Base-by-base conservation (phyloP, 768 basidiomycete genomes). In the Mycena polygramma region DNA sequence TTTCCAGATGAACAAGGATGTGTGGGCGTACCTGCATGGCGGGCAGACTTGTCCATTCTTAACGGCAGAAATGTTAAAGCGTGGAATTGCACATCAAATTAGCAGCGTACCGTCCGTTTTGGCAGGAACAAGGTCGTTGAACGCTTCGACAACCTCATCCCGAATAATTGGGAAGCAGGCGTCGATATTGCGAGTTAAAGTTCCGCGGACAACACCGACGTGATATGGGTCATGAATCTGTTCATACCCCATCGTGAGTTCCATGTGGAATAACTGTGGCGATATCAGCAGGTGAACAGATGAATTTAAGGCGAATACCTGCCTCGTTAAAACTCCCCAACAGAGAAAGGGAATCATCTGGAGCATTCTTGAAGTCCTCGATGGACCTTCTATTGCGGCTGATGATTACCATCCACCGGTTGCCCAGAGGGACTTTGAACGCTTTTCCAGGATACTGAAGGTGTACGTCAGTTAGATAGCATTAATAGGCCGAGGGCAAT, bases 121-220 rank as follows among this genome's bases (percentile, higher is more conserved):
- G 7, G 64, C 45, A 30, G 80, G 79, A 19, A 89, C 78, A 37
- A 78, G 72, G 0, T 85, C 85, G 3, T 76, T 72, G 57, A 88
- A 84, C 0, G 88, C 79, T 0, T 75, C 61, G 1, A 74, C 49
- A 36, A 88, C 76, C 66, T 91, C 90, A n/a, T 87, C 83, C 11
- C 78, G 80, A 19, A 90, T 74, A 24, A 82, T 80, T 0, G 82
- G 78, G 66, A 83, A 84, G 4, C 83, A 70, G 4, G 60, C 65
- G 0, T 76, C 80, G 7, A 88, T 76, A 55, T 83, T 84, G 9
- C 86, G 76, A 14, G 83, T 83, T 39, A 85, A 69, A 13, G 75
- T 68, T 0, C 75, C 74, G 3, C 77, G 79, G 30, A 85, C 74
- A 7, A 82, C 76, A 5, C 74, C 63, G 15, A 79, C 52, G 41